Base-by-base conservation (phyloP, 1,139 yeast species). In the Pichia sorboxylosa region DNA sequence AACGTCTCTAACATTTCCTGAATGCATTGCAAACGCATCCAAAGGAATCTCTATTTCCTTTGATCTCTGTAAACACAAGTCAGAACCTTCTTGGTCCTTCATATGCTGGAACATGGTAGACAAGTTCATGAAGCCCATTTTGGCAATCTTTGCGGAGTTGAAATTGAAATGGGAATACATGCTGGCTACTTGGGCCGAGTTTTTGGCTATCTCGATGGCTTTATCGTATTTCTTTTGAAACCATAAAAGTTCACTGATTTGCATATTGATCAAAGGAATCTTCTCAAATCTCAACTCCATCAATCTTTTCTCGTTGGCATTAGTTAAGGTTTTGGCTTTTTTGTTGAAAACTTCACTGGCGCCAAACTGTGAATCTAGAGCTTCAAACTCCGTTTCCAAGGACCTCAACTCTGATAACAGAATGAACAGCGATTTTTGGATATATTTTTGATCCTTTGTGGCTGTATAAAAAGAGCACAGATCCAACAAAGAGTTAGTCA, bases 241-340 rank as follows among this genome's bases (percentile, higher is more conserved):
- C 81, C 84, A 79, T 42, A 78, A 52, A 6, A 79, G 56, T 51
- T 79, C 87, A 36, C 80, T 64, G 14, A 79, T 58, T 49, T 77
- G 78, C 13, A 75, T 66, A 52, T 71, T 69, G 31, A 70, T 48
- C 16, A 64, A 41, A 4, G 69, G 63, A 11, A 58, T 55, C 24
- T 38, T 37, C 30, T 54, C 57, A 24, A 36, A 45, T 30, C 46
- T 43, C 10, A 54, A 29, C 29, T 46, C 47, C 29, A 38, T 34
- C 2, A 46, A 27, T 31, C 55, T 37, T 17, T 38, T 36, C 17
- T 46, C 47, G 16, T 34, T 32, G 18, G 29, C 31, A 16, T 37
- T 38, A 4, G 38, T 36, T 5, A 41, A 29, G 7, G 36, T 31
- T 9, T 36, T 34, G 2, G 33, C 27, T 7, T 40, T 33, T 13